Percentiles rank a stretch among this genome's conserved stretches.
These are phyloP conservation scores for Carex kokanica DNA, from an alignment of 176 grass and related monocot genomes.

Conservation along the genomic window DNA sequence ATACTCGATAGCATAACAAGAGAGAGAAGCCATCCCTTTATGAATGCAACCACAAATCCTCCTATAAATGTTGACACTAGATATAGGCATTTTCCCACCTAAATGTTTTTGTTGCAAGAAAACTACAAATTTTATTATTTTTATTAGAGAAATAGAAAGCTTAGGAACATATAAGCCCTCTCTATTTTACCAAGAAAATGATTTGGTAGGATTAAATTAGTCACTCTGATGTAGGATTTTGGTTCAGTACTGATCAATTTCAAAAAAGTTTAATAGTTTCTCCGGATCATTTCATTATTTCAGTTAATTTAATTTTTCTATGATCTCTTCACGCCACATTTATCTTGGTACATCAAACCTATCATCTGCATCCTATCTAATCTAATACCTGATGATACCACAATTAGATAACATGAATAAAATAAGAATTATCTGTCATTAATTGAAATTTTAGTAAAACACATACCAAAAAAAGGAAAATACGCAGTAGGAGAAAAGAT, in stretches of 20 bases:
- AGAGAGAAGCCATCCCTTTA: constrained; percentile 79
- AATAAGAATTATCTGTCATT: not conserved
- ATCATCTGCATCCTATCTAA: not conserved
- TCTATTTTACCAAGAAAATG: not conserved
- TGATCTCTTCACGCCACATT: not conserved
- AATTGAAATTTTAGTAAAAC: not conserved
- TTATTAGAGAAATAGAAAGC: not conserved
- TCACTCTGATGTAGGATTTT: not conserved
- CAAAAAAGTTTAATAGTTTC: not conserved
- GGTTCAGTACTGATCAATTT: not conserved
- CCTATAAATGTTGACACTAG: constrained; percentile 64
- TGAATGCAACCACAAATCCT: constrained; percentile 71
- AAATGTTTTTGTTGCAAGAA: constrained; percentile 3
- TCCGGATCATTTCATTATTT: not conserved
- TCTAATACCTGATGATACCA: not conserved
- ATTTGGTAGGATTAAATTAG: not conserved
- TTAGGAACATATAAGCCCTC: not conserved
- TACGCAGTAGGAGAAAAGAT: not conserved
- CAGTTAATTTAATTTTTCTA: not conserved
- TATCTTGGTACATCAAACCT: not conserved
- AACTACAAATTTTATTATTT: not conserved
- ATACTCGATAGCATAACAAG: constrained; percentile 74
- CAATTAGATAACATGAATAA: not conserved
- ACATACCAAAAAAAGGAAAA: not conserved
- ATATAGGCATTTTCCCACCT: constrained; percentile 85